Evolutionary conservation across 352 stramenopile species (phyloP).

Genomic region (Elongisporangium prolatum): DNA sequence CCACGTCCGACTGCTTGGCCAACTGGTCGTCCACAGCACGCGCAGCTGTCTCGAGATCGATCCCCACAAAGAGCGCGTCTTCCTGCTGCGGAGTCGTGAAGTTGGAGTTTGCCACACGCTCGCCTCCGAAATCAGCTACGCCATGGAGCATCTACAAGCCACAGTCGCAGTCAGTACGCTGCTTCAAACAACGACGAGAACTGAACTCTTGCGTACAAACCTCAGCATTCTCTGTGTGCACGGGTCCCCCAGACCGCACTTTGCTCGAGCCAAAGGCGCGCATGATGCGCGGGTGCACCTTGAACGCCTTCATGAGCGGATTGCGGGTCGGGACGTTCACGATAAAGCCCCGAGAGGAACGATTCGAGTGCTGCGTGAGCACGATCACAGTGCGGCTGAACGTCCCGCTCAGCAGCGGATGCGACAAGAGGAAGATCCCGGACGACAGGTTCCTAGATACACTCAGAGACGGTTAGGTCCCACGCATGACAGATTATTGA

Average conservation of each 20-base stretch:
- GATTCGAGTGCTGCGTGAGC: conserved; percentile 55
- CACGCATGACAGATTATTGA: no score
- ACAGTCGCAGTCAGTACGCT: background rate
- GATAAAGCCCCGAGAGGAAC: conserved; percentile 68
- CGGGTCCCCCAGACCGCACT: conserved; percentile 53
- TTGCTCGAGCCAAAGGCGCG: conserved; percentile 53
- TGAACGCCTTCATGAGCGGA: conserved; percentile 50
- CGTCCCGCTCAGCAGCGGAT: conserved; percentile 64
- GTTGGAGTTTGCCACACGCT: conserved; percentile 39
- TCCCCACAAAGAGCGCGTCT: conserved; percentile 54
- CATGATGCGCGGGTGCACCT: conserved; percentile 54
- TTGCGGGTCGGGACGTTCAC: conserved; percentile 61
- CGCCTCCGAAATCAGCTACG: conserved; percentile 54
- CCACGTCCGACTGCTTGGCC: conserved; percentile 51
- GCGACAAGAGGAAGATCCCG: conserved; percentile 69
- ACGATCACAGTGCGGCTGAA: conserved; percentile 76
- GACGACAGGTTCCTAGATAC: conserved; percentile 24
- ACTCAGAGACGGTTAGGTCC: background rate
- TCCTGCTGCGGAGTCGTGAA: conserved; percentile 30
- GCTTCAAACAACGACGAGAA: background rate
- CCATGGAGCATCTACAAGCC: conserved; percentile 49
- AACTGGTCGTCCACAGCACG: conserved; percentile 46
- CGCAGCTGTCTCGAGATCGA: conserved; percentile 62
- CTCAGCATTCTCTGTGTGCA: conserved; percentile 59
- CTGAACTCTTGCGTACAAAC: conserved; percentile 22